These are phyloP conservation scores for Leccinum variicolor DNA, from an alignment of 768 basidiomycete species.

Conservation along the genomic window DNA sequence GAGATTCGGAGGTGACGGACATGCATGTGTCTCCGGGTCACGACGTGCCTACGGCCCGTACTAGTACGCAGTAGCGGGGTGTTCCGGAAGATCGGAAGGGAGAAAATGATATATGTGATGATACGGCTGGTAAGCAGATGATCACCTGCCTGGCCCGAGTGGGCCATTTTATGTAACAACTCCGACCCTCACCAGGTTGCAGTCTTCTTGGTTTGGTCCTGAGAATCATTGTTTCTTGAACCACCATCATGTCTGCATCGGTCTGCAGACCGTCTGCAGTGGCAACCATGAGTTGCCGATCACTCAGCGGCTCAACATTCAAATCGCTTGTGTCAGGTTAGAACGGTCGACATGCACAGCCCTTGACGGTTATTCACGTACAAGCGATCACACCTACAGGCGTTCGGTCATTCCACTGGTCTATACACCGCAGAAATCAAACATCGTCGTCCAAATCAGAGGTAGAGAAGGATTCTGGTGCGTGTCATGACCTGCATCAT, in stretches of 20 bases:
- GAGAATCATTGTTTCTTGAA: constrained; percentile 22
- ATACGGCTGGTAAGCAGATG: constrained; percentile 4
- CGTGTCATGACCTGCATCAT: constrained; percentile 1
- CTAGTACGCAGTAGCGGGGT: constrained; percentile 6
- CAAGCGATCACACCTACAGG: constrained; percentile 12
- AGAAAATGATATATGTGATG: not conserved
- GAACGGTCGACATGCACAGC: not conserved
- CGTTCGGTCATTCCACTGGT: constrained; percentile 31
- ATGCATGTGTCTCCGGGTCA: not conserved
- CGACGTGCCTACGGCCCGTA: not conserved
- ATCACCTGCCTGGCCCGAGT: constrained; percentile 4
- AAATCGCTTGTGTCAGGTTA: constrained; percentile 25
- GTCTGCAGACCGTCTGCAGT: constrained; percentile 29
- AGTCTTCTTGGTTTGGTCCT: constrained; percentile 5
- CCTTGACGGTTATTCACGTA: not conserved
- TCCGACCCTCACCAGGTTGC: not conserved
- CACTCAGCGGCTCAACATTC: constrained; percentile 13
- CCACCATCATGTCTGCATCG: constrained; percentile 29
- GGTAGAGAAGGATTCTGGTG: constrained; percentile 26
- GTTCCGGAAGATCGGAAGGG: constrained; percentile 5
- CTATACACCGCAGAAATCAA: constrained; percentile 25
- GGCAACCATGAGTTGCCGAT: constrained; percentile 22
- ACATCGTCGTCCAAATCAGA: constrained; percentile 7
- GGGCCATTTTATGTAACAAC: constrained; percentile 26
- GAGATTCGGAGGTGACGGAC: constrained; percentile 15